Conservation (phyloP, 352 stramenopile genomes). For the Peronospora destructor region DNA sequence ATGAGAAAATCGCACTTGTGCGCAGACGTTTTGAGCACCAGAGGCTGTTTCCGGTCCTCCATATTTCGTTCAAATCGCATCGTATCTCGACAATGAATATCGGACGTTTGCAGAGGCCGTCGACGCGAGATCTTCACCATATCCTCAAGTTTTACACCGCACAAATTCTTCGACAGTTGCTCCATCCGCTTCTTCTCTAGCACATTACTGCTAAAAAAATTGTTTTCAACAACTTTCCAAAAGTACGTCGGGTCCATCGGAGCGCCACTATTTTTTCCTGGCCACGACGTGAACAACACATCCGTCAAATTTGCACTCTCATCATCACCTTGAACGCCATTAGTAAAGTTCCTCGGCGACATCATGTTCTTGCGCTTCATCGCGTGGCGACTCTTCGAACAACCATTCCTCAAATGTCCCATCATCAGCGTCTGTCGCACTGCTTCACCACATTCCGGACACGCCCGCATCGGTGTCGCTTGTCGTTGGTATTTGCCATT, state of each 20-base stretch:
- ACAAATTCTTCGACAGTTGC: conserved; percentile 56
- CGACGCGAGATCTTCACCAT: conserved; percentile 39
- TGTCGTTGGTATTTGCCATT: conserved; percentile 40
- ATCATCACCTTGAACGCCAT: conserved; percentile 24
- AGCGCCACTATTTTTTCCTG: conserved; percentile 55
- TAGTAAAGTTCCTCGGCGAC: conserved; percentile 10
- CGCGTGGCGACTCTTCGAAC: conserved; percentile 28
- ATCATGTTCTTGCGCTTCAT: conserved; percentile 38
- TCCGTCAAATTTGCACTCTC: conserved; percentile 45
- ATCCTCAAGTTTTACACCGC: conserved; percentile 59
- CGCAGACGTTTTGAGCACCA: conserved; percentile 44
- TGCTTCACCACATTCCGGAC: conserved; percentile 57
- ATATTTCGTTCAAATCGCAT: conserved; percentile 46
- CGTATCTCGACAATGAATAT: conserved; percentile 61
- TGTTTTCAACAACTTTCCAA: conserved; percentile 61
- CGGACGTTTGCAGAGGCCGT: conserved; percentile 23
- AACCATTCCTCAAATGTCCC: conserved; percentile 58
- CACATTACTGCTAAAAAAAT: conserved; percentile 61
- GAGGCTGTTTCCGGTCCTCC: conserved; percentile 19
- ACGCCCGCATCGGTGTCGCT: conserved; percentile 32
- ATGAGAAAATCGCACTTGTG: conserved; percentile 83
- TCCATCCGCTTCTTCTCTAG: conserved; percentile 71
- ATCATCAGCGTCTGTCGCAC: conserved; percentile 63
- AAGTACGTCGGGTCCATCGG: conserved; percentile 73
- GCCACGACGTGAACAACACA: conserved; percentile 79